Base-by-base conservation (phyloP, 2,329 filamentous ascomycete species). In the Mariannaea elegans region DNA sequence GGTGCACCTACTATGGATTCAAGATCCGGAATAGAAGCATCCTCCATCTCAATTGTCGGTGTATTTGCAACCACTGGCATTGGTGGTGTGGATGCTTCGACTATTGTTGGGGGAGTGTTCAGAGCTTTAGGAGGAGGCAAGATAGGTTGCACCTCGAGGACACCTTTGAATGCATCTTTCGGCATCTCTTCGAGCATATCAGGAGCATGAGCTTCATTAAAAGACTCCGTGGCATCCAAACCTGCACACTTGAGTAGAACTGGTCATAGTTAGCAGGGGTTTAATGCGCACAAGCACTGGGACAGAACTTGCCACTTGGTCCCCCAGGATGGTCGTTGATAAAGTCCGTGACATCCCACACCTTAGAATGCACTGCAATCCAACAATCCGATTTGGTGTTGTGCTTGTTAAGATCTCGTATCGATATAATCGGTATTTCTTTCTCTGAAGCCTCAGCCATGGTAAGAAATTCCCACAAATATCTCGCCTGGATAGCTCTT, bases 301-400 rank as follows among this genome's bases (percentile, higher is more conserved):
- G 32, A 7, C 14, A n/a, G 14, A n/a, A 56, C 67, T 56, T 49
- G 72, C 75, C 75, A 75, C 61, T 68, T 4, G 71, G 64, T 2
- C 77, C 77, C 9, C 77, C 77, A 1, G 77, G 77, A 36, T 79
- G 77, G 38, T 73, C 67, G 23, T 72, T 65, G 14, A 89, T 79
- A 66, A 92, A 92, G 2, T 86, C 82, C 3, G 88, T 89, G 46
- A 92, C 77, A 71, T 92, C 87, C 81, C 89, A 92, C 24, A 91
- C 87, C 67, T 84, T 83, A 44, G 84, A 83, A 72, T 91, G 84
- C 19, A 92, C 83, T 16, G 90, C 87, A 59, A 91, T 84, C 90
- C 90, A 92, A 67, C 84, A 82, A 65, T 87, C 71, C 74, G 51
- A 79, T 68, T 31, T 77, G 66, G 12, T 78, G 54, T 79, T 83